Base-by-base conservation (phyloP, 1,284 basidiomycete species). In the Filobasidium uniguttulatum region DNA sequence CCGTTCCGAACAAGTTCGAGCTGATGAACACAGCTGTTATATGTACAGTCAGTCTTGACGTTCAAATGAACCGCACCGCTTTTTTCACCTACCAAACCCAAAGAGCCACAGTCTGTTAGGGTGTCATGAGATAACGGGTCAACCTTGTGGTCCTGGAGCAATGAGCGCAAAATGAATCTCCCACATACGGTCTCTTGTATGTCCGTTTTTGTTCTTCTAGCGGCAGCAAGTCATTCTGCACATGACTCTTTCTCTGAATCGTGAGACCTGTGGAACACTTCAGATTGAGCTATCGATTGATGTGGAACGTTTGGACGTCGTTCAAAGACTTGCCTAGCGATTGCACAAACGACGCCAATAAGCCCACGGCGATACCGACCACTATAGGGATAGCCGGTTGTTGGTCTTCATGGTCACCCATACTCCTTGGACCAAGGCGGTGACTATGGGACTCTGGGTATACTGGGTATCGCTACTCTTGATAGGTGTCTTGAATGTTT, bases 171-270 rank as follows among this genome's bases (percentile, higher is more conserved):
- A 52, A 35, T 49, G 41, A 43, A 50, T 28, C 37, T 55, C 35
- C 48, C 9, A 77, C 78, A 69, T 64, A 84, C 80, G 88, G 87
- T 61, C 88, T 75, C 41, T 78, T 76, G 62, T 84, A 77, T 59
- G 89, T 85, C 25, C 78, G 75, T 52, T 74, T 76, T 60, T 80
- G 79, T 48, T 77, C 67, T 29, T 75, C 64, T 43, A 79, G 74
- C 3, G 87, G 82, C 9, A 83, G 72, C 3, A 72, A 69, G 58
- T 89, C 83, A 63, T 94, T 88, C 54, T 84, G 72, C 33, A 96
- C 77, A 74, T 96, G 90, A 59, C 86, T 90, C 73, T 93, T 91
- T 56, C 91, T 80, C 66, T 96, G 90, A 55, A 97, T 82, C 25
- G 91, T 94, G 33, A 97, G 76, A 15, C 90, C 76, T 74, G 58